Percentiles rank a stretch among this genome's conserved stretches.
Conservation (phyloP, 768 basidiomycete species). For the Suillus spraguei region DNA sequence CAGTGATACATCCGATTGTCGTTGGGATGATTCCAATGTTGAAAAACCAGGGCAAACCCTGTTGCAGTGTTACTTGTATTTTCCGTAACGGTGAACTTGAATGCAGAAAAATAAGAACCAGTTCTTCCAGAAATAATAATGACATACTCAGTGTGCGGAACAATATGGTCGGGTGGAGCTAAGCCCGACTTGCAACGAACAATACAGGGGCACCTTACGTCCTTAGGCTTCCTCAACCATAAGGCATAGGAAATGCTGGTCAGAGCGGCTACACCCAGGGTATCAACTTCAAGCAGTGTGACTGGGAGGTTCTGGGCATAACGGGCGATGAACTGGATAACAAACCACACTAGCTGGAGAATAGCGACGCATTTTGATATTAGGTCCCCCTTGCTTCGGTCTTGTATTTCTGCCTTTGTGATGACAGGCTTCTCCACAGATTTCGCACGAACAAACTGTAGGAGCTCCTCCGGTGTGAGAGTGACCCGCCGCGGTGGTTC, state of each 20-base stretch:
- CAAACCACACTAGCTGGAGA: neutral
- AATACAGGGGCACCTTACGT: neutral
- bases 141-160: too few relatives aligned
- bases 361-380: neutral
- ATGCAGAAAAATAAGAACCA: neutral
- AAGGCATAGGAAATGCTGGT: neutral
- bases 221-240: neutral
- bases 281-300: neutral
- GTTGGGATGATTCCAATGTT: too few relatives aligned
- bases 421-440: neutral
- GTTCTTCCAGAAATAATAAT: neutral
- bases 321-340: neutral
- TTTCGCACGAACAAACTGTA: neutral
- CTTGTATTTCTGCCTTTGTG: neutral
- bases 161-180: too few relatives aligned
- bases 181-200: neutral
- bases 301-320: neutral
- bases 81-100: too few relatives aligned
- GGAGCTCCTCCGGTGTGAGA: neutral
- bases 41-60: too few relatives aligned
- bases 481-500: neutral
- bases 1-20: too few relatives aligned
- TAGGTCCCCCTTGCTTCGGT: neutral
- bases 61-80: too few relatives aligned
- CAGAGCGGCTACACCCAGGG: neutral